Conservation (phyloP, 352 stramenopile genomes). For the Halophytophthora polymorphica region DNA sequence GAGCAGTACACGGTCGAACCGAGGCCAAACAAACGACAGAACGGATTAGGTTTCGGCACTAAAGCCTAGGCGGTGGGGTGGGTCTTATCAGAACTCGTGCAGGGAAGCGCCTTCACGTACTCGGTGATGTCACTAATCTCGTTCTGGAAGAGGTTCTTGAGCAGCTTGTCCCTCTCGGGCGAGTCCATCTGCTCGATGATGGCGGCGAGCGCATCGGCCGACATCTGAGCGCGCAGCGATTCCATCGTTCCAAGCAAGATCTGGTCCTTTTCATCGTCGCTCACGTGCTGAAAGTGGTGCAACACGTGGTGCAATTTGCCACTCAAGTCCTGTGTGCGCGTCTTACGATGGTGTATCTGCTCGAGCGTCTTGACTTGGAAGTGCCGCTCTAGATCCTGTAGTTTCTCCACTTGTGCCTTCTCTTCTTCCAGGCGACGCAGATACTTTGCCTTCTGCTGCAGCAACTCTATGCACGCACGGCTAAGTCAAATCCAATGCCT, state of each 20-base stretch:
- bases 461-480: slow-evolving; percentile 30
- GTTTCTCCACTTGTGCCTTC: slow-evolving; percentile 25
- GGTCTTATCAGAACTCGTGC: background rate
- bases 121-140: slow-evolving; percentile 52
- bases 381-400: slow-evolving; percentile 49
- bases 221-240: slow-evolving; percentile 44
- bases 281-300: slow-evolving; percentile 58
- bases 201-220: slow-evolving; percentile 35
- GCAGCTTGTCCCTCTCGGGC: slow-evolving; percentile 57
- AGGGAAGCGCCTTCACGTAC: slow-evolving; percentile 19
- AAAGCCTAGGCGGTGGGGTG: background rate
- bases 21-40: background rate
- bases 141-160: slow-evolving; percentile 46
- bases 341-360: slow-evolving; percentile 46
- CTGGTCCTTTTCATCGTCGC: slow-evolving; percentile 50
- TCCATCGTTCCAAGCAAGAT: slow-evolving; percentile 50
- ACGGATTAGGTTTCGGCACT: background rate
- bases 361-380: slow-evolving; percentile 52
- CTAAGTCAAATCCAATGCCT: too few relatives aligned
- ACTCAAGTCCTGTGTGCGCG: slow-evolving; percentile 40
- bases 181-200: slow-evolving; percentile 54
- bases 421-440: slow-evolving; percentile 35
- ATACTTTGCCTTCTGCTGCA: slow-evolving; percentile 27
- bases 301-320: slow-evolving; percentile 49
- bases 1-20: slow-evolving; percentile 3